Base-by-base conservation (phyloP, 2,329 filamentous ascomycete genomes). In the Aspergillus eucalypticola region DNA sequence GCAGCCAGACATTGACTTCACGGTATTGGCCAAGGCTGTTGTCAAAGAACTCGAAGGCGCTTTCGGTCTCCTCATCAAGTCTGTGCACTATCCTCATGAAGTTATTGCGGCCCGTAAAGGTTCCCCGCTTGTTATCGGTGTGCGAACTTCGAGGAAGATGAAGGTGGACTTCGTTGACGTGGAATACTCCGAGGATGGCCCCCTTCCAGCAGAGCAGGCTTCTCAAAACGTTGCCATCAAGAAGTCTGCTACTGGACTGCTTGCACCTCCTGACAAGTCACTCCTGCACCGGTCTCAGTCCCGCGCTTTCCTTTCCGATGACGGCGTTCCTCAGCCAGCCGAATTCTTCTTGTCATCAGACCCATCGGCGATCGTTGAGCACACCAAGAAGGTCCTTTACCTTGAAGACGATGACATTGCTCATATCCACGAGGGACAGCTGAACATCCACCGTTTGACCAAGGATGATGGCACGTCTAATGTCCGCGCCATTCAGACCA, bases 131-230 rank as follows among this genome's bases (percentile, higher is more conserved):
- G 95, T 99, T 66, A 92, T 99, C 71, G 95, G 95, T 81, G 95
- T 99, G 76, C 91, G 92, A 82, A 98, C 95, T 59, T 86, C 92
- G 81, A 96, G 90, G 84, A 96, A 96, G 83, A 98, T 99, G 95
- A 99, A 98, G 89, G 95, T 99, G 65, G 95, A 99, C 82, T 99
- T 99, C 74, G 95, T 99, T 76, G 95, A 99, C 77, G 95, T 99
- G 64, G 95, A 99, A 82, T 98, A 94, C 78, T 90, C 90, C 54
- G 92, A 96, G 73, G 92, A 96, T 71, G 88, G 89, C 72, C 86
- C 90, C 67, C 89, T 99, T 63, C 89, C 95, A 39, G 95, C 95
- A 56, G 95, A 99, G 86, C 88, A 89, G 67, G 95, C 95, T 64
- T 94, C 94, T 61, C 95, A 99, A 82, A 98, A 97, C 76, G 92